These are phyloP conservation scores for Aspergillus vadensis DNA, from an alignment of 2,329 filamentous ascomycete genomes.

Conservation along the genomic window DNA sequence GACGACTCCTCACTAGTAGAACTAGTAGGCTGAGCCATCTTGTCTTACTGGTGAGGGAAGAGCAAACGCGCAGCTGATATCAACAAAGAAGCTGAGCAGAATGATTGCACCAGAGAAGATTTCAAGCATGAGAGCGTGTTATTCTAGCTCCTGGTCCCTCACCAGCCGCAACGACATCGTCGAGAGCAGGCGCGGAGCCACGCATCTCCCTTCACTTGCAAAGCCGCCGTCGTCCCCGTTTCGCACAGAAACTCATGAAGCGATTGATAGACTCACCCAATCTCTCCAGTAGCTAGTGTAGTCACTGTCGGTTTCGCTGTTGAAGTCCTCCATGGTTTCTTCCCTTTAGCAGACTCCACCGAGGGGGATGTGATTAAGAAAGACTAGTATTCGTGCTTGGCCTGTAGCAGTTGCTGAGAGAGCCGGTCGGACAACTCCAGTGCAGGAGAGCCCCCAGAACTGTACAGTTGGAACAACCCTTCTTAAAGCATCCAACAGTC, in stretches of 20 bases:
- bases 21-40: background rate
- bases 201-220: slow-evolving; percentile 10
- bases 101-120: background rate
- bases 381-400: slow-evolving; percentile 22
- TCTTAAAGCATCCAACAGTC: slow-evolving; percentile 20
- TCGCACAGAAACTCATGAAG: slow-evolving; percentile 7
- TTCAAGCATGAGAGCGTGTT: background rate
- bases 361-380: slow-evolving; percentile 10
- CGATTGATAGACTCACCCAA: slow-evolving; percentile 70
- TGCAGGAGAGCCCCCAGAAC: slow-evolving; percentile 26
- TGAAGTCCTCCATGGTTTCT: slow-evolving; percentile 86
- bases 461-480: slow-evolving; percentile 22
- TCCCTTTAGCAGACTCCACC: slow-evolving; percentile 11
- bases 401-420: slow-evolving; percentile 28
- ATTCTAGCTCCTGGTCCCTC: background rate
- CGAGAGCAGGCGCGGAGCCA: slow-evolving; percentile 5
- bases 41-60: background rate
- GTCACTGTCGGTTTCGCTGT: slow-evolving; percentile 96
- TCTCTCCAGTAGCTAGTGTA: slow-evolving; percentile 99
- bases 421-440: slow-evolving; percentile 22
- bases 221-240: slow-evolving; percentile 13
- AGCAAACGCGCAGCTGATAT: background rate
- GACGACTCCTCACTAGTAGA: background rate
- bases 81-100: background rate
- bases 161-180: slow-evolving; percentile 15